Evolutionary conservation across 805 yeast genomes (phyloP).

Genomic region (Brettanomyces custersianus): DNA sequence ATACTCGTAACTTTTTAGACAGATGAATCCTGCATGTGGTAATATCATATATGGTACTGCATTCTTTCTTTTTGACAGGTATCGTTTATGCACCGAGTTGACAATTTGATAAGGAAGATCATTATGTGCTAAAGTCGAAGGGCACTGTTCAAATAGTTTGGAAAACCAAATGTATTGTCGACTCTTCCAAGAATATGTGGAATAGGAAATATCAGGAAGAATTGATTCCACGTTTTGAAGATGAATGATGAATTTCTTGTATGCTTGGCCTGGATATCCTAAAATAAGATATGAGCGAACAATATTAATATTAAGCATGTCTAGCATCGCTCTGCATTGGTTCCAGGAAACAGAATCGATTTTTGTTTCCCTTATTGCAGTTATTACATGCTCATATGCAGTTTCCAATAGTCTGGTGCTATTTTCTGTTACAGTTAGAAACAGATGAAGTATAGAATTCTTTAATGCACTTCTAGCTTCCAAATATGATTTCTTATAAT

Average conservation of each 20-base stretch:
- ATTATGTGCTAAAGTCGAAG: constrained; percentile 31
- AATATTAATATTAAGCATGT: constrained; percentile 53
- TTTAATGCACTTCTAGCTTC: constrained; percentile 44
- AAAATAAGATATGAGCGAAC: constrained; percentile 50
- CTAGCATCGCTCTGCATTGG: constrained; percentile 43
- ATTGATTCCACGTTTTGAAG: constrained; percentile 38
- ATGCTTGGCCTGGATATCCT: constrained; percentile 50
- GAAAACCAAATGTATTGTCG: constrained; percentile 63
- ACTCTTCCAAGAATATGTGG: constrained; percentile 44
- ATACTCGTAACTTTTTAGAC: constrained; percentile 29
- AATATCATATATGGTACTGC: constrained; percentile 26
- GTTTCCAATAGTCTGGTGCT: constrained; percentile 43
- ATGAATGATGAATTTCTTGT: constrained; percentile 58
- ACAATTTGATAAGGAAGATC: no score
- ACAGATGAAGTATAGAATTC: constrained; percentile 37
- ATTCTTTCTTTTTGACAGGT: constrained; percentile 9
- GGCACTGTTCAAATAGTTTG: constrained; percentile 41
- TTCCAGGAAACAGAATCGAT: constrained; percentile 28
- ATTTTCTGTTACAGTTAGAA: constrained; percentile 33
- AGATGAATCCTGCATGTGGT: constrained; percentile 36
- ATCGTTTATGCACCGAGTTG: no score
- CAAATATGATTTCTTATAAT: constrained; percentile 25
- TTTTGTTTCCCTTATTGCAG: constrained; percentile 23
- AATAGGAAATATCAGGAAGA: constrained; percentile 22
- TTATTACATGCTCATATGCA: constrained; percentile 42